Base-by-base conservation (phyloP, 257 asterid genomes). In the Cruciata laevipes region DNA sequence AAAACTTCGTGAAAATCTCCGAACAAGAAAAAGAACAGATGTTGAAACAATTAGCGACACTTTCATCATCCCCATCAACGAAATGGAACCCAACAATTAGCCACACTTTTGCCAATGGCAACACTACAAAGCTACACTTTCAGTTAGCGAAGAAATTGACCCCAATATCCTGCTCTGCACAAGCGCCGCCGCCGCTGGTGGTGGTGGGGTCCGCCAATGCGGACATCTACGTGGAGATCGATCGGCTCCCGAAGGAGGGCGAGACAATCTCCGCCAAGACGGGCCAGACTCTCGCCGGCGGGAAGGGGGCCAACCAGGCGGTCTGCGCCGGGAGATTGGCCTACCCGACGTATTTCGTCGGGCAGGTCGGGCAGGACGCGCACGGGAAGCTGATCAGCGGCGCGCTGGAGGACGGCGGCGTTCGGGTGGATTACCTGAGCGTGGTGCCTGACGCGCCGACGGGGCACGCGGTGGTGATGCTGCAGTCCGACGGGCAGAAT, bases 171-270 rank as follows among this genome's bases (percentile, higher is more conserved):
- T 89, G 82, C 63, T 71, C 73, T n/a, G 71, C 91, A 40, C 5
- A 73, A 18, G 76, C 77, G 18, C 62, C 37, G n/a, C 18, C 96
- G 13, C 99, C 97, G 17, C 75, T 93, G 3, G 87, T 90, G 8
- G 96, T 90, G 70, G 99, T 93, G 69, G 99, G 99, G 67, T 93
- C 99, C 33, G 99, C 99, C 78, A 90, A 90, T 76, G 97, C 97
- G 2, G 95, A 93, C 65, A 86, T 93, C 10, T 93, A 88, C 61
- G 96, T 93, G 16, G 97, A 93, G 75, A 88, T 93, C 56, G 96
- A 90, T 21, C 79, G 99, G 61, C 75, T 93, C 10, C 99, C 95
- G 2, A 76, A 78, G 63, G 89, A 86, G 82, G 97, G 97, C 3
- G 97, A 93, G 78, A 93, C 97, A 6, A 67, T 93, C 2, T 85